Evolutionary conservation across 208 protist species (phyloP).

Genomic region (Trypanosoma brucei): DNA sequence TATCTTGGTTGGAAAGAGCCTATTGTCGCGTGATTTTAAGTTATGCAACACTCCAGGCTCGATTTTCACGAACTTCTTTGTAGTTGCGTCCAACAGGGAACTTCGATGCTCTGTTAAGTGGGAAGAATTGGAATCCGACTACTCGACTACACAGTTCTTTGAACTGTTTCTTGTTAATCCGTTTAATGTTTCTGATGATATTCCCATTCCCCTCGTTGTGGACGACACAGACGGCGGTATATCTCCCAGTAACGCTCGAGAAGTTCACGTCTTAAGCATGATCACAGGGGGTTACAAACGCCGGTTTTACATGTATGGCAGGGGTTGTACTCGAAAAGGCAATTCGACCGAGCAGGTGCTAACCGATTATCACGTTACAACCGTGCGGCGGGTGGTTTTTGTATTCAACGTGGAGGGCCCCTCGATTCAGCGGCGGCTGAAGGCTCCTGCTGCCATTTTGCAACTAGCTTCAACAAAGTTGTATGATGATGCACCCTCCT

Average conservation of each 20-base stretch:
- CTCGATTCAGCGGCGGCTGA: not conserved
- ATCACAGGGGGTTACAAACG: slow-evolving; percentile 27
- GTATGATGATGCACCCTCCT: slow-evolving; percentile 9
- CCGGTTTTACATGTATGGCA: slow-evolving; percentile 75
- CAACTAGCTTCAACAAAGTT: slow-evolving; percentile 29
- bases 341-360: not conserved
- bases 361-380: slow-evolving; percentile 11
- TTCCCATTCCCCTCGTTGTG: slow-evolving; percentile 61
- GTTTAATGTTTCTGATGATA: slow-evolving; percentile 35
- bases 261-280: slow-evolving; percentile 31
- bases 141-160: slow-evolving; percentile 45
- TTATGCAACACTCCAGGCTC: slow-evolving; percentile 42
- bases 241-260: slow-evolving; percentile 23
- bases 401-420: not conserved
- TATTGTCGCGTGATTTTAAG: slow-evolving; percentile 47
- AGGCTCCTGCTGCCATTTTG: not conserved
- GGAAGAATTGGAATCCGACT: slow-evolving; percentile 27
- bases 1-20: slow-evolving; percentile 39
- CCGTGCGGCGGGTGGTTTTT: slow-evolving; percentile 28
- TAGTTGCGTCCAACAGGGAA: slow-evolving; percentile 33
- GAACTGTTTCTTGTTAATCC: slow-evolving; percentile 70
- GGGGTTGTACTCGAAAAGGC: slow-evolving; percentile 29
- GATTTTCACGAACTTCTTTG: slow-evolving; percentile 35
- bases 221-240: slow-evolving; percentile 47
- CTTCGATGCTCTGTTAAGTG: slow-evolving; percentile 39